Percentiles rank a stretch among this genome's conserved stretches.
phyloP scores from a whole-genome alignment of 495 filamentous ascomycete species.

The Hypoxylon intermedium region DNA sequence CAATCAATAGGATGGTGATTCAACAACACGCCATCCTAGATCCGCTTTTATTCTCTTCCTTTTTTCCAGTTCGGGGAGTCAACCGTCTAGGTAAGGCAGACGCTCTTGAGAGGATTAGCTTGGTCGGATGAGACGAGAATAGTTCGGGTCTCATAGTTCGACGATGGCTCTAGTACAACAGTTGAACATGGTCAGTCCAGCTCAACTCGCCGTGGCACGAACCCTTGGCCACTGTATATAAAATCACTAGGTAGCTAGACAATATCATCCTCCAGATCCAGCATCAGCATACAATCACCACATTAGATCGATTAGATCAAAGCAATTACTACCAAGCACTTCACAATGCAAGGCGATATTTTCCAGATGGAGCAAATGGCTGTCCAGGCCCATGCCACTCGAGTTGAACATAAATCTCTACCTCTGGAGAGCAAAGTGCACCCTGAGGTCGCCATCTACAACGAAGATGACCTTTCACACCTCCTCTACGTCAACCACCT shows the following conservation, averaged over 20 bases:
- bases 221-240: constrained; percentile 24
- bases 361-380: constrained; percentile 40
- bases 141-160: constrained; percentile 35
- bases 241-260: constrained; percentile 6
- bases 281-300: background rate
- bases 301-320: constrained; percentile 11
- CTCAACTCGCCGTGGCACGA: constrained; percentile 7
- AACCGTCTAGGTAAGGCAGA: constrained; percentile 19
- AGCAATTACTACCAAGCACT: constrained; percentile 4
- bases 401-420: constrained; percentile 7
- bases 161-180: constrained; percentile 29
- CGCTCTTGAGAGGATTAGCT: constrained; percentile 5
- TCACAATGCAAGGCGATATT: constrained; percentile 43
- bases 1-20: constrained; percentile 29
- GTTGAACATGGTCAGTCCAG: background rate
- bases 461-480: constrained; percentile 54
- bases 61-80: constrained; percentile 14
- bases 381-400: constrained; percentile 11
- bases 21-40: constrained; percentile 30
- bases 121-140: constrained; percentile 37
- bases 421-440: constrained; percentile 4
- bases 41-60: constrained; percentile 22
- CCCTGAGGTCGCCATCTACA: constrained; percentile 51
- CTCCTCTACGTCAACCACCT: constrained; percentile 38
- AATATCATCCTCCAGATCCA: background rate